Base-by-base conservation (phyloP, 352 stramenopile species). In the Aphanomyces cochlioides region DNA sequence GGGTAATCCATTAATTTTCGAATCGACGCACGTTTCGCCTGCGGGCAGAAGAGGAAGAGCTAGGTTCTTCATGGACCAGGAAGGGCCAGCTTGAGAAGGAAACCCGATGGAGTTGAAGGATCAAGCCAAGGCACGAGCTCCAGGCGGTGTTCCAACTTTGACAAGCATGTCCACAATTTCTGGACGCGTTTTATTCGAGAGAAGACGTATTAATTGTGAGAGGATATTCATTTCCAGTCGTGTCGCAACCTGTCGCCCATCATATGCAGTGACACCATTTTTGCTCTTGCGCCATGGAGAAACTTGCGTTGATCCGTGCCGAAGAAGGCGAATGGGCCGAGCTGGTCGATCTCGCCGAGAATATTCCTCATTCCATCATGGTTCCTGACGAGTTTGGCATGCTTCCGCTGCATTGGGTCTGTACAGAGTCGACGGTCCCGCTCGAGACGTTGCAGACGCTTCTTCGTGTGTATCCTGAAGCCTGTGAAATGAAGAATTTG, bases 371-470 rank as follows among this genome's bases (percentile, higher is more conserved):
- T 69, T 79, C 89, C 5, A 85, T 85, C 10, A 78, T 89, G 68
- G 77, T 82, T 34, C 77, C 88, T 66, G 87, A 94, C 75, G 79
- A 92, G 72, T 92, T 92, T 59, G 84, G 85, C 38, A 92, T 94
- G 83, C 76, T 92, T 72, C 85, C 87, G 48, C 77, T 94, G 53
- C 87, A 94, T 74, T 94, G 87, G 87, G 84, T 79, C 40, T 92
- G 82, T 64, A 94, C 85, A 5, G 87, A 93, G 71, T 76, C 79
- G 21, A 41, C 69, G 15, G 64, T 92, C 28, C 40, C 73, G 28
- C 74, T 92, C 12, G 79, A 81, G 54, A 73, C 79, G 50, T 43
- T 94, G 34, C 72, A 79, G 43, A 36, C 74, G 36, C 61, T 93
- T 45, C 59, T 89, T 15, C 40, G 72, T 2, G 82, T 80, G 6